These are phyloP conservation scores for Delphinella strobiligena DNA, from an alignment of 2,329 filamentous ascomycete species.

Conservation along the genomic window DNA sequence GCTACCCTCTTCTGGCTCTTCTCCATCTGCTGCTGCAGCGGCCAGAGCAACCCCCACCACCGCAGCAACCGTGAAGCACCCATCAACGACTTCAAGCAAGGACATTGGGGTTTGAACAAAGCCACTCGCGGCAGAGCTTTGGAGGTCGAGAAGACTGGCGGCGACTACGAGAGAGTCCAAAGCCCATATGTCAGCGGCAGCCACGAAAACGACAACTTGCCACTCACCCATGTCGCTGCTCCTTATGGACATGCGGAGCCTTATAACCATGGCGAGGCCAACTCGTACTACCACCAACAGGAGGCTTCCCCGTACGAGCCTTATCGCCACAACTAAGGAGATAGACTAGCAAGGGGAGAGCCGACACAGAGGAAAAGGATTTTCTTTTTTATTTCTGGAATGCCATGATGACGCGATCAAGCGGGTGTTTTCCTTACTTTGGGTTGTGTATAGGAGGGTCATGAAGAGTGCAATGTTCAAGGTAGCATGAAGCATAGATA, in stretches of 20 bases:
- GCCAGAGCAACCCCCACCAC: slow-evolving; percentile 41
- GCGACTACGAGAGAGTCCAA: too few species aligned
- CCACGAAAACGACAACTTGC: too few species aligned
- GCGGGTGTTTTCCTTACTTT: neutral
- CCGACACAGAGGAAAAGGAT: neutral
- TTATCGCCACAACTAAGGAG: neutral
- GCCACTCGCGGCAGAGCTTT: slow-evolving; percentile 1
- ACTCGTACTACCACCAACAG: neutral
- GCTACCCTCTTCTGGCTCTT: slow-evolving; percentile 84
- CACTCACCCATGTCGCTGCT: too few species aligned
- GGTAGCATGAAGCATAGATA: neutral
- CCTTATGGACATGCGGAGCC: neutral
- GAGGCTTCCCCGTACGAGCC: neutral
- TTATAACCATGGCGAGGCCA: neutral
- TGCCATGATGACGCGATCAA: neutral
- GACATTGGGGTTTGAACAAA: slow-evolving; percentile 16
- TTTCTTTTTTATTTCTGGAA: neutral
- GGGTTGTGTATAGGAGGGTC: neutral
- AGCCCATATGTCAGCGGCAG: too few species aligned
- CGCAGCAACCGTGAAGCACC: slow-evolving; percentile 22
- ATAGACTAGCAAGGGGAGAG: neutral
- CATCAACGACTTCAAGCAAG: slow-evolving; percentile 19
- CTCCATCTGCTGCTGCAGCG: slow-evolving; percentile 83
- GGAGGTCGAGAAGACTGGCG: neutral
- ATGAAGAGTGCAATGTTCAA: neutral